phyloP scores from a whole-genome alignment of 306 rosid species.

The Pterocarpus macrocarpus region DNA sequence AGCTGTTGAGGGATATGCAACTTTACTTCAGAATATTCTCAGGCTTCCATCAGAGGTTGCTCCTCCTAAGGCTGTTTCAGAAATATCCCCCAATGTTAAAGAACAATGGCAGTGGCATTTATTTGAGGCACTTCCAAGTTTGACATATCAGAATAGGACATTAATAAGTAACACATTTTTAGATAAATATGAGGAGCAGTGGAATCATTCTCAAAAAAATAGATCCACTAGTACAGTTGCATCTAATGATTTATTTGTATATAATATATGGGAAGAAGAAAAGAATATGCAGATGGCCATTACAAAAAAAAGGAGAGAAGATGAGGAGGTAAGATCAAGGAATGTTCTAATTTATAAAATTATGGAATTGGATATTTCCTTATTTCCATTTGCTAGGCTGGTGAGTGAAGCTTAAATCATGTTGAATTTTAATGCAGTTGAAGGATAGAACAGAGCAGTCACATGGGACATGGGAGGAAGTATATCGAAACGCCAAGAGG shows the following conservation, averaged over 20 bases:
- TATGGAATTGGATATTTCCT: neutral
- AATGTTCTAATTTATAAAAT: constrained; percentile 34
- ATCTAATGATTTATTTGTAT: constrained; percentile 65
- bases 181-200: constrained; percentile 72
- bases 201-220: constrained; percentile 67
- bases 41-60: constrained; percentile 86
- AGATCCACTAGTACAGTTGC: constrained; percentile 47
- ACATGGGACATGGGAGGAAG: constrained; percentile 96
- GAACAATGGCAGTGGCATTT: constrained; percentile 90
- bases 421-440: constrained; percentile 64
- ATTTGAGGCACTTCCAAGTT: constrained; percentile 68
- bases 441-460: constrained; percentile 89
- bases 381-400: constrained; percentile 24
- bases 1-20: constrained; percentile 78
- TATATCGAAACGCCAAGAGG: constrained; percentile 79
- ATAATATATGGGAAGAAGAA: constrained; percentile 95
- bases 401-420: constrained; percentile 16
- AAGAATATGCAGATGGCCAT: constrained; percentile 57
- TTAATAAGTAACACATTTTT: constrained; percentile 64
- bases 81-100: constrained; percentile 68
- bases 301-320: constrained; percentile 76
- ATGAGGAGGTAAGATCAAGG: constrained; percentile 78
- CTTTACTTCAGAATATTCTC: constrained; percentile 74
- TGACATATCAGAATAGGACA: constrained; percentile 56
- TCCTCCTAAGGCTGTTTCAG: constrained; percentile 68